phyloP scores from a whole-genome alignment of 2,329 filamentous ascomycete genomes.

The Venturia aucupariae region DNA sequence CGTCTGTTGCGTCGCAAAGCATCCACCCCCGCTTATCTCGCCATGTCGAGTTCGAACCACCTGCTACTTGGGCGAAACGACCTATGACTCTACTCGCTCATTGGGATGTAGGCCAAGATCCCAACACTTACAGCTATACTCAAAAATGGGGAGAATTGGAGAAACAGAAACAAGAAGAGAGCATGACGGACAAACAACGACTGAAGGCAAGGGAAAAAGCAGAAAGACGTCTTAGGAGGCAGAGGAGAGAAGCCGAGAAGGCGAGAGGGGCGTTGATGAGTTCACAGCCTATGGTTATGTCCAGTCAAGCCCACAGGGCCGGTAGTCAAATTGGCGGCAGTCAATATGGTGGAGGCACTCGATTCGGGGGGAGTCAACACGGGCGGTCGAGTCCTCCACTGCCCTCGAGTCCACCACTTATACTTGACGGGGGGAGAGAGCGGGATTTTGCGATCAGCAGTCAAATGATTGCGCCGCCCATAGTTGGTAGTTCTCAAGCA shows the following conservation, averaged over 20 bases:
- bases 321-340: neutral
- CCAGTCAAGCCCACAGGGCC: neutral
- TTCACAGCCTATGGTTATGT: neutral
- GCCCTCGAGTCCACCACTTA: neutral
- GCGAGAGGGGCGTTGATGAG: neutral
- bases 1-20: neutral
- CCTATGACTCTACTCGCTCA: conserved; percentile 5
- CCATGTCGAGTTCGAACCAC: neutral
- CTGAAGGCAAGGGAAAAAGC: neutral
- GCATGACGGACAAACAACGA: neutral
- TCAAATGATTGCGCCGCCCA: neutral
- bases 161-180: neutral
- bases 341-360: neutral
- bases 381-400: neutral
- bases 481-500: neutral
- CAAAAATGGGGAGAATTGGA: neutral
- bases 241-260: neutral
- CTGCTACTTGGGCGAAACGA: neutral
- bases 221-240: neutral
- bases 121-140: neutral
- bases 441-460: neutral
- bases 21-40: neutral
- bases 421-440: neutral
- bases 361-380: neutral
- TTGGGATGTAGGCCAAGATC: conserved; percentile 9